Conservation (phyloP, 352 stramenopile species). For the Phytophthora ramorum region DNA sequence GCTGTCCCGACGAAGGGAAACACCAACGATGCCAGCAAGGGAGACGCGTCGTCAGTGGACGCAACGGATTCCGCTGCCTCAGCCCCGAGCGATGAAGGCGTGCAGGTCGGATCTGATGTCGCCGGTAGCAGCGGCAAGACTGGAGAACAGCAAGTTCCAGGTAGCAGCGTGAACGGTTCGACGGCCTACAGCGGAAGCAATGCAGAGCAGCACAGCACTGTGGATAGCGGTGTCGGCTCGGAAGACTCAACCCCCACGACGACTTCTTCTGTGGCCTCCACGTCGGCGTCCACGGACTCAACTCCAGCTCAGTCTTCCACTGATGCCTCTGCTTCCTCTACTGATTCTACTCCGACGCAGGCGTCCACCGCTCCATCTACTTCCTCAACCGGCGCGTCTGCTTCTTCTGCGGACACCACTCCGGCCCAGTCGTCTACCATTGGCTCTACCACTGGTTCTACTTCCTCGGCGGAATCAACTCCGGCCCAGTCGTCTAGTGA, state of each 20-base stretch:
- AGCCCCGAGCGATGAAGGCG: not conserved
- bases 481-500: too few species aligned
- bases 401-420: not conserved
- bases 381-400: not conserved
- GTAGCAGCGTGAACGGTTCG: conserved; percentile 11
- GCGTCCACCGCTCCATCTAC: not conserved
- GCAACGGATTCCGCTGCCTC: conserved; percentile 13
- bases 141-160: conserved; percentile 7
- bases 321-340: conserved; percentile 6
- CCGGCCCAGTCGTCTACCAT: not conserved
- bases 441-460: conserved; percentile 3
- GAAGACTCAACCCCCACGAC: conserved; percentile 4
- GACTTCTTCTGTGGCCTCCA: not conserved
- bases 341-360: not conserved
- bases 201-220: conserved; percentile 1
- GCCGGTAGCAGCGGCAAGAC: conserved; percentile 7
- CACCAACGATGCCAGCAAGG: conserved; percentile 5
- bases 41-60: conserved; percentile 14
- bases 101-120: conserved; percentile 7
- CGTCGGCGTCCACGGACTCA: not conserved
- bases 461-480: not conserved
- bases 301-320: conserved; percentile 1
- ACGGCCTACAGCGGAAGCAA: conserved; percentile 7
- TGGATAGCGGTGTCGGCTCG: conserved; percentile 8
- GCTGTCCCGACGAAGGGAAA: conserved; percentile 5